Percentiles rank a stretch among this genome's conserved stretches.
Conservation (phyloP, 2,329 filamentous ascomycete genomes). For the Diplodia seriata region DNA sequence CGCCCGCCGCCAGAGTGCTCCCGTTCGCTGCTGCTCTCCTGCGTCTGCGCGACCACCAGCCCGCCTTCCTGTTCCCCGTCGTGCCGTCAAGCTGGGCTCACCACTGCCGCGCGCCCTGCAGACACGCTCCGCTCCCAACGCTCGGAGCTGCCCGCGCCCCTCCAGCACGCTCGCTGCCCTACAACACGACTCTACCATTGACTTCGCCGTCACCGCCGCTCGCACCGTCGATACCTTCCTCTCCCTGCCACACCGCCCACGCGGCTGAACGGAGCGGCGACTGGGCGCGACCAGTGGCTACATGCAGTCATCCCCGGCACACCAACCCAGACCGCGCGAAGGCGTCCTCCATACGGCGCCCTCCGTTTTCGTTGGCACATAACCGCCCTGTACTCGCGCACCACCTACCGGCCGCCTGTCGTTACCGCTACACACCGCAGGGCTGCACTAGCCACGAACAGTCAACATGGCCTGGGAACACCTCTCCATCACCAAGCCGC, state of each 20-base stretch:
- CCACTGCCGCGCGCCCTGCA: constrained; percentile 2
- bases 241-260: constrained; percentile 11
- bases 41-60: neutral
- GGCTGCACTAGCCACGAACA: neutral
- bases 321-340: constrained; percentile 37
- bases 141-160: neutral
- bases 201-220: constrained; percentile 20
- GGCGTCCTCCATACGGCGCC: constrained; percentile 35
- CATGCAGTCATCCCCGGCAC: constrained; percentile 50
- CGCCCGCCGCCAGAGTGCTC: constrained; percentile 1
- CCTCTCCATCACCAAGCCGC: constrained; percentile 86
- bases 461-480: constrained; percentile 76
- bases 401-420: constrained; percentile 23
- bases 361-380: constrained; percentile 39
- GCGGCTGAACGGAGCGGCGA: constrained; percentile 51
- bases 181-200: constrained; percentile 2
- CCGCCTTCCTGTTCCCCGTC: neutral
- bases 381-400: constrained; percentile 31
- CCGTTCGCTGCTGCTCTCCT: constrained; percentile 1
- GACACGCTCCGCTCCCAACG: neutral
- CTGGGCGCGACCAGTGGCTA: constrained; percentile 56
- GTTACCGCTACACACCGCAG: constrained; percentile 16
- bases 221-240: constrained; percentile 3
- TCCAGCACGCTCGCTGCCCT: constrained; percentile 21
- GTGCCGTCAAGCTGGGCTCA: constrained; percentile 17